Conservation (phyloP, 345 rosid genomes). For the Populus simonii region DNA sequence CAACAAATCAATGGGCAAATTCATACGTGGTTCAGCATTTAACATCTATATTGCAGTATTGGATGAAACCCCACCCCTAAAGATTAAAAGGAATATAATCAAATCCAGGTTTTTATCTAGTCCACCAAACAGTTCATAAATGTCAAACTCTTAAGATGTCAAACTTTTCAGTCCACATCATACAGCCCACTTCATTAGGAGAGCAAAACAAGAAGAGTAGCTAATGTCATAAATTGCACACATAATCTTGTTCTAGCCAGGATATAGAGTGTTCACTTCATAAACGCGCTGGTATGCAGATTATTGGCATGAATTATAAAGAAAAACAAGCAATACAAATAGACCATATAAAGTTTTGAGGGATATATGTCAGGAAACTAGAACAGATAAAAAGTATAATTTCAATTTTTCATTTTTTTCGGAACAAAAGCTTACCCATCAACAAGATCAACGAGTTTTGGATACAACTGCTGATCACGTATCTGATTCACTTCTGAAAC, state of each 20-base stretch:
- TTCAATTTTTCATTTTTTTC: background rate
- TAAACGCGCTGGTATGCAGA: background rate
- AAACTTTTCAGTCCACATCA: background rate
- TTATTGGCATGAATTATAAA: background rate
- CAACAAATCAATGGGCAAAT: background rate
- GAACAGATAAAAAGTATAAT: background rate
- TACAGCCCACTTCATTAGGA: background rate
- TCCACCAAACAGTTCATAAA: background rate
- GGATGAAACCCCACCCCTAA: background rate
- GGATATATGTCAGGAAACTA: background rate
- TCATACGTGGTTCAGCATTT: background rate
- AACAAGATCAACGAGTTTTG: constrained; percentile 69
- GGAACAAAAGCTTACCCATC: constrained; percentile 54
- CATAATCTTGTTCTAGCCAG: too few species aligned
- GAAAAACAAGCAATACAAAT: background rate
- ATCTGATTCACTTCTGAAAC: constrained; percentile 82
- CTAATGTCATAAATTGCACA: too few species aligned
- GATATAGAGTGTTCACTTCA: too few species aligned
- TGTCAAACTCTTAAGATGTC: background rate
- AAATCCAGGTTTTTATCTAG: background rate
- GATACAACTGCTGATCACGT: constrained; percentile 84
- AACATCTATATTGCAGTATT: background rate
- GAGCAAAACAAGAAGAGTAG: background rate
- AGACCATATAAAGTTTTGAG: background rate
- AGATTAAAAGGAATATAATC: background rate